These are phyloP conservation scores for Ichthyophthirius multifiliis DNA, from an alignment of 169 alveolate species.

Conservation along the genomic window DNA sequence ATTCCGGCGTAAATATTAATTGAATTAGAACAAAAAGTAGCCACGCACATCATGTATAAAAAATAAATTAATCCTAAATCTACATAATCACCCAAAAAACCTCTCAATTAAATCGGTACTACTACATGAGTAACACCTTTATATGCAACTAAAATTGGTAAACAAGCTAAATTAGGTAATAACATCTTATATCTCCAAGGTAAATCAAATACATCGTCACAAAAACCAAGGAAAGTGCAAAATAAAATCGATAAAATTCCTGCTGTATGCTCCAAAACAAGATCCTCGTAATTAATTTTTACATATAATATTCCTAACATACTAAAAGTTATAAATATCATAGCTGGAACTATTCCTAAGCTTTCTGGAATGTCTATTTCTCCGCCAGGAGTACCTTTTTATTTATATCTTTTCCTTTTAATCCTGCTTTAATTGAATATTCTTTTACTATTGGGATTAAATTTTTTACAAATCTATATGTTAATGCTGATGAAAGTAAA, in stretches of 20 bases:
- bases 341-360: constrained; percentile 89
- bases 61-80: constrained; percentile 87
- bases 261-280: constrained; percentile 37
- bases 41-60: constrained; percentile 82
- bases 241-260: constrained; percentile 83
- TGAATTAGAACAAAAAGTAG: constrained; percentile 91
- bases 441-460: constrained; percentile 29
- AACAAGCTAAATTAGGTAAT: constrained; percentile 87
- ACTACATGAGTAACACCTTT: constrained; percentile 87
- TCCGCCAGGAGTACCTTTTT: constrained; percentile 57
- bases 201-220: constrained; percentile 90
- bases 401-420: constrained; percentile 73
- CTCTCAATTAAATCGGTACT: constrained; percentile 68
- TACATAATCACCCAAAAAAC: constrained; percentile 58
- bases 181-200: constrained; percentile 92
- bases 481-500: background rate
- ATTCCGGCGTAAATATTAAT: constrained; percentile 95
- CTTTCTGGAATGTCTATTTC: constrained; percentile 82
- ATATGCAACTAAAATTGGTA: constrained; percentile 89
- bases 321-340: constrained; percentile 73
- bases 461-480: background rate
- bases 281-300: background rate
- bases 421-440: constrained; percentile 54
- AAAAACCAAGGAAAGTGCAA: constrained; percentile 90
- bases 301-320: constrained; percentile 69